phyloP scores from a whole-genome alignment of 139 green algal genomes.

The Chlamydomonas sp. region DNA sequence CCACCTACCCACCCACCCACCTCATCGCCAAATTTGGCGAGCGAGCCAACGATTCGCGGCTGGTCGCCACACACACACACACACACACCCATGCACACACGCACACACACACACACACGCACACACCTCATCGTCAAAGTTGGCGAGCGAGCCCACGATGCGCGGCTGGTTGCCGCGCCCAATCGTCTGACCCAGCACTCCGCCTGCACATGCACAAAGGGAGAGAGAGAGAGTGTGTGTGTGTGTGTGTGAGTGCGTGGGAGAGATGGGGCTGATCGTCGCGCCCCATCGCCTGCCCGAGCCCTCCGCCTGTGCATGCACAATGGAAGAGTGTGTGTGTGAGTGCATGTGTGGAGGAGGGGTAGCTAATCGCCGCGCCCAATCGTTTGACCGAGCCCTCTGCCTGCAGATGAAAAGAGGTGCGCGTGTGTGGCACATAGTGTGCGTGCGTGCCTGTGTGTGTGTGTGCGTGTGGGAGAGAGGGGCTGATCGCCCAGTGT shows the following conservation, averaged over 20 bases:
- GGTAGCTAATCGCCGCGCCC: background rate
- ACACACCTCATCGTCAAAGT: too few relatives aligned
- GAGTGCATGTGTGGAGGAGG: background rate
- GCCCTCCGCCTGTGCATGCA: background rate
- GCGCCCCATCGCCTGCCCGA: too few relatives aligned
- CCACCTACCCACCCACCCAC: too few relatives aligned
- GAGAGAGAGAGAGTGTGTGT: background rate
- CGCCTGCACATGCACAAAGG: background rate
- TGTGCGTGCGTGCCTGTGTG: background rate
- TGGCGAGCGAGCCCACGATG: too few relatives aligned
- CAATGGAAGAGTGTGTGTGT: background rate
- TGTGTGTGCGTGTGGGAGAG: background rate
- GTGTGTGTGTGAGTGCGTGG: constrained; percentile 1
- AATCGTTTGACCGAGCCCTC: background rate
- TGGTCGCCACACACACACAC: too few relatives aligned
- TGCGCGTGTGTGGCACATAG: too few relatives aligned
- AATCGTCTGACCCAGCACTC: background rate
- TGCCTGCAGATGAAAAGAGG: background rate
- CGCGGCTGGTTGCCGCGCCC: background rate
- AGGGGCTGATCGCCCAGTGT: background rate
- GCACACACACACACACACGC: too few relatives aligned
- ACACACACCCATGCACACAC: too few relatives aligned
- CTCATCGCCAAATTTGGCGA: too few relatives aligned
- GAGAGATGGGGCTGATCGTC: too few relatives aligned
- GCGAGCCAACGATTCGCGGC: too few relatives aligned